Base-by-base conservation (phyloP, 495 filamentous ascomycete species). In the Cairneyella variabilis region DNA sequence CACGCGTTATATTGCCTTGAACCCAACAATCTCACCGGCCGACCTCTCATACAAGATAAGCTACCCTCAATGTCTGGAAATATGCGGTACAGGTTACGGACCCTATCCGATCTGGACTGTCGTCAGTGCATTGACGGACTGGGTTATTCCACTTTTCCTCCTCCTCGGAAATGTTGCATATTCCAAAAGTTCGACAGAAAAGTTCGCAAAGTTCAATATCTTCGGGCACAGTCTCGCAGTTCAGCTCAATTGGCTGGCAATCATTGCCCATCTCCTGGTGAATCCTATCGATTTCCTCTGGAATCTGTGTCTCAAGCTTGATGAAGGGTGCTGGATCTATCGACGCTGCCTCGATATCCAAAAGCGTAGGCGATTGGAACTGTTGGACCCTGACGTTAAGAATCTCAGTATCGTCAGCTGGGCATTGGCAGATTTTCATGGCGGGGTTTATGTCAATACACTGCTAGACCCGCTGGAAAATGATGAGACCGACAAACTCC, bases 151-250 rank as follows among this genome's bases (percentile, higher is more conserved):
- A 2, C 38, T 41, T 21, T 41, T 41, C 16, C 16, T 41, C 3
- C 38, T 41, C 12, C 38, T 41, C 38, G 38, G 38, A 6, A 41
- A 41, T 21, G 23, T 41, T 4, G 23, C 38, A 16, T 41, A 41
- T 41, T 41, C 38, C 38, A 41, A 41, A 21, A 41, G 38, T 34
- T 34, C n/a, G 38, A 16, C n/a, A n/a, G n/a, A n/a, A n/a, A n/a
- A n/a, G n/a, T n/a, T 7, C 30, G 14, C 30, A 14, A 8, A 34
- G 7, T 41, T 18, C 38, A 41, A 3, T 6, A 41, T 41, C 38
- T 3, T 7, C 8, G 3, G 17, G 2, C 23, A 4, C 14, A 41
- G 23, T 21, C 23, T 6, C 16, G 38, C 17, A 18, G 14, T 9
- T 6, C n/a, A 14, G 16, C 38, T 41, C 17, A 41, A 41, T 20